phyloP scores from a whole-genome alignment of 2,329 filamentous ascomycete species.

The Rugonectria rugulosa region DNA sequence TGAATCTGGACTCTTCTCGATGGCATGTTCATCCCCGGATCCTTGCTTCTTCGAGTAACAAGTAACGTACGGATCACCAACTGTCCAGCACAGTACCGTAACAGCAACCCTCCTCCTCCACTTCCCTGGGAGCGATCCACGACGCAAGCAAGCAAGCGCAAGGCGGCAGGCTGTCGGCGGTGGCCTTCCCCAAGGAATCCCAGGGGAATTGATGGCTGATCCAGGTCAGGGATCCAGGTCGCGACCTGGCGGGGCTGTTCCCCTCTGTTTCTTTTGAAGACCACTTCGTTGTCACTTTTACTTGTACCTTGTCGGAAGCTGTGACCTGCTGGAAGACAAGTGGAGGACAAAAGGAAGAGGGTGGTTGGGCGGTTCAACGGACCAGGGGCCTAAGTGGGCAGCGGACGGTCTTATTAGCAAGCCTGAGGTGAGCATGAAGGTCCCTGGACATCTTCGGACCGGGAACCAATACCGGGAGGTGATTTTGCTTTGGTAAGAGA shows the following conservation, averaged over 20 bases:
- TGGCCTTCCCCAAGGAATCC: slow-evolving; percentile 9
- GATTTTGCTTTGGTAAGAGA: no score
- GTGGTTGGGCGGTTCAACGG: slow-evolving; percentile 24
- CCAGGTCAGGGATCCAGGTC: slow-evolving; percentile 1
- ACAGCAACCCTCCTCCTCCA: slow-evolving; percentile 13
- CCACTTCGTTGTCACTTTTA: slow-evolving; percentile 3
- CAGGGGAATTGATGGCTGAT: no score
- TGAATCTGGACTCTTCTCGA: slow-evolving; percentile 10
- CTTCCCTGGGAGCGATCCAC: slow-evolving; percentile 30
- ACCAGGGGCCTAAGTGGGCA: slow-evolving; percentile 12
- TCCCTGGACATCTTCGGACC: neutral
- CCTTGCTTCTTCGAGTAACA: slow-evolving; percentile 15
- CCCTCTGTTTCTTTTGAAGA: neutral
- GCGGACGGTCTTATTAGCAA: slow-evolving; percentile 4
- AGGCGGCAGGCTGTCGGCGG: slow-evolving; percentile 17
- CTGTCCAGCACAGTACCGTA: slow-evolving; percentile 6
- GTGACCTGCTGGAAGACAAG: slow-evolving; percentile 5
- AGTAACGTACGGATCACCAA: neutral
- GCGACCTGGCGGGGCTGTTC: slow-evolving; percentile 17
- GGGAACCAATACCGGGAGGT: slow-evolving; percentile 3
- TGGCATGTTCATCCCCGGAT: slow-evolving; percentile 1
- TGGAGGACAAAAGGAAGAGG: neutral
- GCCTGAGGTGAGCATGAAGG: neutral
- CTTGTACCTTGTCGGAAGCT: no score
- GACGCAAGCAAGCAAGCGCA: slow-evolving; percentile 12